Evolutionary conservation across 2,329 filamentous ascomycete genomes (phyloP).

Genomic region (Bimuria novae-zelandiae): DNA sequence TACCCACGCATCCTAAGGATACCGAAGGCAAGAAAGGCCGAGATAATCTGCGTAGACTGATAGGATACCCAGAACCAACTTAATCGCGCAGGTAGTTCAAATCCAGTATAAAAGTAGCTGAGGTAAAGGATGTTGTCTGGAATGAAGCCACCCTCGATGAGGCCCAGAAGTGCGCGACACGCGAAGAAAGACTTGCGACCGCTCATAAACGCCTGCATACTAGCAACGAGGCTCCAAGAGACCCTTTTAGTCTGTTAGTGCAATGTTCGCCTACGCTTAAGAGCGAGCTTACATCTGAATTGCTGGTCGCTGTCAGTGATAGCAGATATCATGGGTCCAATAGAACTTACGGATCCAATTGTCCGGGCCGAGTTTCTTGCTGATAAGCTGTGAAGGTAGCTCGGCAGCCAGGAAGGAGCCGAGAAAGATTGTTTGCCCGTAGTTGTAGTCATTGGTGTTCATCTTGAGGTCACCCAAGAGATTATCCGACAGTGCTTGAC

Average conservation of each 20-base stretch:
- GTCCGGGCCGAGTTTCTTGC: slow-evolving; percentile 53
- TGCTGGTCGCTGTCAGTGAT: too few relatives aligned
- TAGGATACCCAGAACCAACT: slow-evolving; percentile 74
- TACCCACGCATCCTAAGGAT: slow-evolving; percentile 56
- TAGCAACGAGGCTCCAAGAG: slow-evolving; percentile 55
- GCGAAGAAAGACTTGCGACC: slow-evolving; percentile 52
- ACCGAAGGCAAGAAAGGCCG: slow-evolving; percentile 61
- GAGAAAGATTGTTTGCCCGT: slow-evolving; percentile 66
- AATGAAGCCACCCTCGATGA: slow-evolving; percentile 60
- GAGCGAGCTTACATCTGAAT: slow-evolving; percentile 26
- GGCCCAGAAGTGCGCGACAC: slow-evolving; percentile 49
- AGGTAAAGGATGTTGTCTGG: slow-evolving; percentile 69
- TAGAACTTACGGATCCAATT: too few relatives aligned
- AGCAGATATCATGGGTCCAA: too few relatives aligned
- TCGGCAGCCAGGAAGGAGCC: slow-evolving; percentile 72
- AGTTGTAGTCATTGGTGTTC: slow-evolving; percentile 47
- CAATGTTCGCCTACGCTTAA: background rate
- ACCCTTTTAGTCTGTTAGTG: slow-evolving; percentile 29
- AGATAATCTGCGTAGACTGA: slow-evolving; percentile 59
- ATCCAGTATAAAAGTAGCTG: slow-evolving; percentile 76
- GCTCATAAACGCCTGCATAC: slow-evolving; percentile 72
- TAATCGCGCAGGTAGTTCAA: slow-evolving; percentile 69
- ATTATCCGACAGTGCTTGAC: slow-evolving; percentile 44
- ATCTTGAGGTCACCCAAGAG: slow-evolving; percentile 38
- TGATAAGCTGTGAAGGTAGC: slow-evolving; percentile 53